Evolutionary conservation across 352 stramenopile genomes (phyloP), one percentile per base, ranked within the genome.

Genomic region (Globisporangium apiculatum): DNA sequence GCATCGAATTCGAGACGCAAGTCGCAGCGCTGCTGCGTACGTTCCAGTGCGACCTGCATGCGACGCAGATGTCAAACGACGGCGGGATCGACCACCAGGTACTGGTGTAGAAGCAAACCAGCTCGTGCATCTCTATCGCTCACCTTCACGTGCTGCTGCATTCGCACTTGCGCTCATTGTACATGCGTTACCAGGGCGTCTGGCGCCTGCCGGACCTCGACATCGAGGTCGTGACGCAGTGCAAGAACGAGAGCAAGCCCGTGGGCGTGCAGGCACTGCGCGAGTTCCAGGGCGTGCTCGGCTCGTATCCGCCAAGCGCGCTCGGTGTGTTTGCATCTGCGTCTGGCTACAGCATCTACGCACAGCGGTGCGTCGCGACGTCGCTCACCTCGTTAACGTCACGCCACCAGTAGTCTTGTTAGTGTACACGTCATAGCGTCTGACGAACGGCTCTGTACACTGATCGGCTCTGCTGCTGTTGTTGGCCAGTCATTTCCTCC

Each of bases 261-360:
- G 80, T 89, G 3, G 71, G 80, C 49, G 77, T 91, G 41, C 69
- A 87, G 18, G 67, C 85, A 51, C 57, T 93, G 47, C 76, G 83
- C 36, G 83, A 85, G 58, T 91, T 93, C 61, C 73, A 91, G 40
- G 83, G 83, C n/a, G 79, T 87, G 37, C 53, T 91, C 45, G 72
- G 56, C 42, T 69, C 79, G 36, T 75, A 75, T 9, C 61, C 71
- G 7, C 58, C 66, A 0, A 67, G 61, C 9, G 75, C 78, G 2
- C 60, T 93, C 38, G 83, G 76, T 9, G 42, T 93, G 5, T 91
- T 93, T 50, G 76, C 75, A 5, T 90, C 80, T 11, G 66, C 75
- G 6, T 87, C 80, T n/a, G 83, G 83, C 41, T 93, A 86, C 64
- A 93, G 80, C 51, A 64, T 89, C 50, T 93, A 87, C 60, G 78